These are phyloP conservation scores for Zymoseptoria brevis DNA, from an alignment of 2,329 filamentous ascomycete species.

Conservation along the genomic window DNA sequence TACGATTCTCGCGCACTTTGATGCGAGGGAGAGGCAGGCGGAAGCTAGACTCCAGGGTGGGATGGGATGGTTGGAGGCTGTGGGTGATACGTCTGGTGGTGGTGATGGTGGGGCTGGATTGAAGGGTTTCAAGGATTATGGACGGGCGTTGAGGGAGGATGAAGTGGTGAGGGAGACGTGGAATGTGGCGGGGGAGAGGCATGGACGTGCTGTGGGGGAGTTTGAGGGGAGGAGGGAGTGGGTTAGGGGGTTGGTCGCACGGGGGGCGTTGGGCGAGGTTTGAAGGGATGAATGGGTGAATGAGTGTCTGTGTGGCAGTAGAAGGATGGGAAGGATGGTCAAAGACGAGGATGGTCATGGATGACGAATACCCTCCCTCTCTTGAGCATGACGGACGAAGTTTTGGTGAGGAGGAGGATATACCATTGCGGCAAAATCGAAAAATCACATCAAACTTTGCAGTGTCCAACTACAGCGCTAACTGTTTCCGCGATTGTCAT, in stretches of 20 bases:
- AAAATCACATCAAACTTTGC: no score
- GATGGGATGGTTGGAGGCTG: constrained; percentile 45
- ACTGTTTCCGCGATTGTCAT: no score
- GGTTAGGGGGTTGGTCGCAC: constrained; percentile 25
- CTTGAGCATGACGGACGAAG: no score
- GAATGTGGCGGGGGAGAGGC: constrained; percentile 51
- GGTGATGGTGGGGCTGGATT: constrained; percentile 20
- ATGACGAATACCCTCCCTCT: no score
- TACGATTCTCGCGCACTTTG: constrained; percentile 50
- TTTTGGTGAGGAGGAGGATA: no score
- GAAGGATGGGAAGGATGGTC: no score
- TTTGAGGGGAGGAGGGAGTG: constrained; percentile 45
- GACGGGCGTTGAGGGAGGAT: constrained; percentile 56
- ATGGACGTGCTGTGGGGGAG: constrained; percentile 51
- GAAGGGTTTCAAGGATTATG: constrained; percentile 50
- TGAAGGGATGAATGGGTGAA: not conserved
- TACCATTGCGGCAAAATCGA: no score
- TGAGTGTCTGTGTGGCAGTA: no score
- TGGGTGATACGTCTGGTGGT: constrained; percentile 35
- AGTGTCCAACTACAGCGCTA: no score
- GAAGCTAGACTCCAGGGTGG: constrained; percentile 28
- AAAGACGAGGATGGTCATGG: no score
- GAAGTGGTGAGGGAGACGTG: constrained; percentile 55
- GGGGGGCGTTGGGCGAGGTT: constrained; percentile 17
- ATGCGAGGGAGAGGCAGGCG: constrained; percentile 40